Conservation (phyloP, 768 basidiomycete species). For the Serendipita vermifera region DNA sequence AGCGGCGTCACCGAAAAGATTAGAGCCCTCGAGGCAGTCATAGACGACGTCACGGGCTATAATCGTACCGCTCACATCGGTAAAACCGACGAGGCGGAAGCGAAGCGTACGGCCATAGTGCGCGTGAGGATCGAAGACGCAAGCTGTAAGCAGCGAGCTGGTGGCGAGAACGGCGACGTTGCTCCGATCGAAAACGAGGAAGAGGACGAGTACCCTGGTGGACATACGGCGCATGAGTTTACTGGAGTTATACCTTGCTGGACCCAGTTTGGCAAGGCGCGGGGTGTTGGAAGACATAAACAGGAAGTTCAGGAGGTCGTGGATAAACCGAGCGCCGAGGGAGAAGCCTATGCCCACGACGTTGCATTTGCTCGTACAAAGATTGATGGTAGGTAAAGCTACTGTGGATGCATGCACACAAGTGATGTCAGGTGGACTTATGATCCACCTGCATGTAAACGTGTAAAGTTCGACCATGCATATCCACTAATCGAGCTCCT, state of each 20-base stretch:
- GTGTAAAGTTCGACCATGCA: too few species aligned
- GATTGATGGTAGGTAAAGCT: not conserved
- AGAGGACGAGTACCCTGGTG: not conserved
- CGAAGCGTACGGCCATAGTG: not conserved
- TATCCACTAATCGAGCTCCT: too few species aligned
- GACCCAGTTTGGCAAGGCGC: constrained; percentile 3
- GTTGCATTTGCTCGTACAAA: not conserved
- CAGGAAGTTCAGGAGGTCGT: not conserved
- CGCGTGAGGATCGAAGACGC: constrained; percentile 5
- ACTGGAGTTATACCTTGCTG: constrained; percentile 7
- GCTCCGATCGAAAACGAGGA: not conserved
- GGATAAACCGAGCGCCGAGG: not conserved
- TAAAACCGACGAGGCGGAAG: not conserved
- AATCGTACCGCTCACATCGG: constrained; percentile 6
- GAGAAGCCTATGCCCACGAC: not conserved
- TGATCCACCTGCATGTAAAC: too few species aligned
- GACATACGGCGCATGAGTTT: not conserved
- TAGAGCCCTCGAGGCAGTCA: not conserved
- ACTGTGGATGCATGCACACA: too few species aligned
- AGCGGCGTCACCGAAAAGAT: not conserved
- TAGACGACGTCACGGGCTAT: constrained; percentile 3
- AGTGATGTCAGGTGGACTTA: too few species aligned
- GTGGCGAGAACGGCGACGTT: not conserved
- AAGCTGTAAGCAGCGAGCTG: constrained; percentile 3
- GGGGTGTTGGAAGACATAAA: constrained; percentile 2